Evolutionary conservation across 2,329 filamentous ascomycete species (phyloP).

Genomic region (Teratosphaeria destructans): DNA sequence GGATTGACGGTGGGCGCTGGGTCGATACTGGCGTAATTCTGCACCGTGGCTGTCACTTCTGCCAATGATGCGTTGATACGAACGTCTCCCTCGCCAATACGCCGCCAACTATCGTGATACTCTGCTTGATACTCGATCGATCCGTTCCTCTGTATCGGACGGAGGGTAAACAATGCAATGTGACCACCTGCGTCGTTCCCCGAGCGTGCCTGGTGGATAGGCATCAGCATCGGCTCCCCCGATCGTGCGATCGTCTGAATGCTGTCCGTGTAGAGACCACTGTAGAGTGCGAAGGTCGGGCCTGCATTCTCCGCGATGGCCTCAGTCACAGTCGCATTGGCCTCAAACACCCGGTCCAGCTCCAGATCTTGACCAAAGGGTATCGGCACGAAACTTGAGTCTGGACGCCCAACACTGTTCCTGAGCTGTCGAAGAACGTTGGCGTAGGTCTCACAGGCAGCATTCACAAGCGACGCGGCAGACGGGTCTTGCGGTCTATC

Average conservation of each 20-base stretch:
- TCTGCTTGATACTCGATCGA: not conserved
- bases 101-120: not conserved
- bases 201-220: not conserved
- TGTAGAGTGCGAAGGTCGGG: not conserved
- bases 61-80: not conserved
- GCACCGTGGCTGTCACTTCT: not conserved
- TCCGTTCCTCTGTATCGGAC: no score
- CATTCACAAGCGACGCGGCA: not conserved
- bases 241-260: not conserved
- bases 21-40: not conserved
- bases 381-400: not conserved
- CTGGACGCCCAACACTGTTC: not conserved
- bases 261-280: no score
- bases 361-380: not conserved
- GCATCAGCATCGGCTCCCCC: not conserved
- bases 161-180: not conserved
- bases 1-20: not conserved
- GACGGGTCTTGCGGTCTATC: not conserved
- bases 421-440: not conserved
- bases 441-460: not conserved
- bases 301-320: not conserved
- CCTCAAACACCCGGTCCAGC: not conserved
- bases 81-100: not conserved
- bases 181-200: not conserved
- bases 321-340: not conserved